These are phyloP conservation scores for Stephania japonica DNA, from an alignment of 164 flowering plant species.

Conservation along the genomic window DNA sequence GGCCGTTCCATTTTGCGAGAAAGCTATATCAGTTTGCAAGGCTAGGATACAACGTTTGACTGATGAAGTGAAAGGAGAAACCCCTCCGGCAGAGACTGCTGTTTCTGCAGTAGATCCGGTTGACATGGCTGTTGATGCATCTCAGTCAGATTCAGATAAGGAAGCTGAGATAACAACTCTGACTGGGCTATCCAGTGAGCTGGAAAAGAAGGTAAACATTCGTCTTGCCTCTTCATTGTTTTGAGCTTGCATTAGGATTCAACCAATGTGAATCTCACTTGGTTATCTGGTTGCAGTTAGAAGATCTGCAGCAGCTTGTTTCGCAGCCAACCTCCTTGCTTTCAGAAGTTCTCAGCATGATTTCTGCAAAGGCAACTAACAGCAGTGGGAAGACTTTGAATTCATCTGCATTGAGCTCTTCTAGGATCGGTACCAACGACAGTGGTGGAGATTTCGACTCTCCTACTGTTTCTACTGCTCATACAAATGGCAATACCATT, in stretches of 20 bases:
- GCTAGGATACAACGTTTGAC: slow-evolving; percentile 36
- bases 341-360: slow-evolving; percentile 53
- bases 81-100: slow-evolving; percentile 26
- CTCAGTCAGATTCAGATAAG: slow-evolving; percentile 37
- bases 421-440: slow-evolving; percentile 35
- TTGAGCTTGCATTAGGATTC: neutral
- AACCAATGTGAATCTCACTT: neutral
- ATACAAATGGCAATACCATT: slow-evolving; percentile 43
- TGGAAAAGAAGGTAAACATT: slow-evolving; percentile 68
- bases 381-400: slow-evolving; percentile 26
- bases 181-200: slow-evolving; percentile 49
- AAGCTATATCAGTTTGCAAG: slow-evolving; percentile 73
- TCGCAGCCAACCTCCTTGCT: slow-evolving; percentile 59
- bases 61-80: slow-evolving; percentile 34
- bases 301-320: slow-evolving; percentile 74
- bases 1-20: slow-evolving; percentile 80
- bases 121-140: slow-evolving; percentile 27
- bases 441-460: slow-evolving; percentile 42
- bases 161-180: slow-evolving; percentile 72
- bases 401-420: slow-evolving; percentile 38
- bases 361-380: slow-evolving; percentile 38
- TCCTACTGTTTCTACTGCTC: slow-evolving; percentile 46
- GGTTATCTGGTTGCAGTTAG: slow-evolving; percentile 54
- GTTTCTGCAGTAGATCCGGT: slow-evolving; percentile 23
- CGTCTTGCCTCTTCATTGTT: neutral